Percentiles rank a stretch among this genome's conserved stretches.
Conservation (phyloP, 2,329 filamentous ascomycete genomes). For the Fusarium sp. region DNA sequence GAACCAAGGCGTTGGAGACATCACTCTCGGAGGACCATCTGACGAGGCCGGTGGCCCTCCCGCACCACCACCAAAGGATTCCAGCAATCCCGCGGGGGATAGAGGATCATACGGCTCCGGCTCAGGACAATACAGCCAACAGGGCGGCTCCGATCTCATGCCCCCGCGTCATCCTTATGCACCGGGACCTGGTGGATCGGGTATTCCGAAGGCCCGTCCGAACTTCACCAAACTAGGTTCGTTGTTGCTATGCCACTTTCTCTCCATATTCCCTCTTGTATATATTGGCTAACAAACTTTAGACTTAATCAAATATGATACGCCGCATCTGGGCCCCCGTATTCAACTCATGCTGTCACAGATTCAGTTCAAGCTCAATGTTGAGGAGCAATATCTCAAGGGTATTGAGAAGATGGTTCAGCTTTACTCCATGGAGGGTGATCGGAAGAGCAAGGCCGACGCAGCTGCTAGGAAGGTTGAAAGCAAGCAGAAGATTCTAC, state of each 20-base stretch:
- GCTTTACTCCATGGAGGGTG: conserved; percentile 95
- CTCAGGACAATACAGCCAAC: conserved; percentile 62
- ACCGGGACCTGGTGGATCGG: conserved; percentile 71
- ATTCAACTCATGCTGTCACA: conserved; percentile 99
- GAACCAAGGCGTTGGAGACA: conserved; percentile 72
- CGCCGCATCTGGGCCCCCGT: conserved; percentile 90
- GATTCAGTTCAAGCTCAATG: conserved; percentile 97
- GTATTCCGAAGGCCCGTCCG: conserved; percentile 78
- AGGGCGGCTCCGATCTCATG: conserved; percentile 78
- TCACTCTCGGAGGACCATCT: conserved; percentile 65
- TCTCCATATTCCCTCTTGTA: neutral
- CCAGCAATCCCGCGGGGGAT: conserved; percentile 58
- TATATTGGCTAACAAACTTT: conserved; percentile 13
- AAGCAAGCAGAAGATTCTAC: conserved; percentile 97
- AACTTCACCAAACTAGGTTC: conserved; percentile 97
- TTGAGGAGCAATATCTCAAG: conserved; percentile 98
- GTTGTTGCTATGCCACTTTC: conserved; percentile 45
- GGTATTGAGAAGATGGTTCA: conserved; percentile 99
- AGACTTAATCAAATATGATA: conserved; percentile 99
- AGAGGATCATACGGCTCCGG: conserved; percentile 71
- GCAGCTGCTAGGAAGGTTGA: conserved; percentile 90
- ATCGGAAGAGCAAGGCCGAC: conserved; percentile 93
- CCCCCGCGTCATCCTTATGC: conserved; percentile 83
- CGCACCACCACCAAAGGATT: conserved; percentile 80
- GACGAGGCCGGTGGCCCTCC: conserved; percentile 64